Evolutionary conservation across 176 grass and related monocot genomes (phyloP).

Genomic region (Tillandsia leiboldiana): DNA sequence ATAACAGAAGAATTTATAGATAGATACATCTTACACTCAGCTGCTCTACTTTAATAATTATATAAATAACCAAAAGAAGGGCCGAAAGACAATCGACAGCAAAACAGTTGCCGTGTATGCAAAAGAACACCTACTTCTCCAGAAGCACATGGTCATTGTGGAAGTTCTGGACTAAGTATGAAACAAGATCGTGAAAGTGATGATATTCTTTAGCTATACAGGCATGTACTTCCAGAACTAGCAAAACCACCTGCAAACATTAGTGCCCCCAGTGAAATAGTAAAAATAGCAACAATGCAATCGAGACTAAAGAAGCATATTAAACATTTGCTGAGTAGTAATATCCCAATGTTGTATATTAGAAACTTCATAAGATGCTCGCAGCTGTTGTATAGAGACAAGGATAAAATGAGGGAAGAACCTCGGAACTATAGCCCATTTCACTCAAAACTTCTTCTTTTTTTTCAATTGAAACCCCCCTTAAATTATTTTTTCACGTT

Average conservation of each 20-base stretch:
- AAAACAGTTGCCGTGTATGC: not conserved
- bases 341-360: too few relatives aligned
- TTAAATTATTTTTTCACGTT: too few relatives aligned
- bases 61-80: not conserved
- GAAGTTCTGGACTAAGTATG: slow-evolving; percentile 60
- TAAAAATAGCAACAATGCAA: slow-evolving; percentile 6
- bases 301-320: not conserved
- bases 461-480: too few relatives aligned
- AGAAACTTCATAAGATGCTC: too few relatives aligned
- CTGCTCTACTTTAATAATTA: not conserved
- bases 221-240: slow-evolving; percentile 93
- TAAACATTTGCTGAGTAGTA: not conserved
- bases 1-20: slow-evolving; percentile 11
- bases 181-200: slow-evolving; percentile 73
- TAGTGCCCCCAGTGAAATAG: slow-evolving; percentile 14
- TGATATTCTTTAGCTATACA: slow-evolving; percentile 69
- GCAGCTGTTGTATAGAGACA: too few relatives aligned
- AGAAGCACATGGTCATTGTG: slow-evolving; percentile 59
- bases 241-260: slow-evolving; percentile 65
- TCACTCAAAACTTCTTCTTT: too few relatives aligned
- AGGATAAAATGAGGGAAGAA: too few relatives aligned
- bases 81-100: not conserved
- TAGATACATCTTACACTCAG: slow-evolving; percentile 11
- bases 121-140: slow-evolving; percentile 58
- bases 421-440: too few relatives aligned